Base-by-base conservation (phyloP, 202 grass and related monocot genomes). In the Eragrostis tef region DNA sequence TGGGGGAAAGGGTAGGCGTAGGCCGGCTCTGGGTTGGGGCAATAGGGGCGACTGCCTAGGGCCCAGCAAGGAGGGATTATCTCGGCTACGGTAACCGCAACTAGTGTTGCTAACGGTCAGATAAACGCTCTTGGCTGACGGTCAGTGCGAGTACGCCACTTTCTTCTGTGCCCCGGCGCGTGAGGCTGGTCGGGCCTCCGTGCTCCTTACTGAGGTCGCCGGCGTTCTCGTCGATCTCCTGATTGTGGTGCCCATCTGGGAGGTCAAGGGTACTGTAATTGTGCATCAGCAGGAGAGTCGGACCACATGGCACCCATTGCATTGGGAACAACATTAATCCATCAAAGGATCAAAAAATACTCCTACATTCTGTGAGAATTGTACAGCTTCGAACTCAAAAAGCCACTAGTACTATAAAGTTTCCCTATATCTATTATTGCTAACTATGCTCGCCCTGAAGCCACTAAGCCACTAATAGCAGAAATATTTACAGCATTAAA, bases 1-100 rank as follows among this genome's bases (percentile, higher is more conserved):
- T 65, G 20, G 50, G 47, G 46, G 78, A 26, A 26, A 56, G 71
- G 78, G 79, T n/a, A n/a, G n/a, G n/a, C n/a, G n/a, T n/a, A n/a
- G n/a, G n/a, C n/a, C n/a, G n/a, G n/a, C n/a, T n/a, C n/a, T n/a
- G n/a, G n/a, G n/a, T n/a, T n/a, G n/a, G n/a, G n/a, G n/a, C n/a
- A n/a, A n/a, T n/a, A n/a, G n/a, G n/a, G n/a, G n/a, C n/a, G n/a
- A n/a, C n/a, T n/a, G n/a, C n/a, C n/a, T n/a, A n/a, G n/a, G n/a
- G n/a, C n/a, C n/a, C n/a, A n/a, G n/a, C n/a, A n/a, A n/a, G n/a
- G n/a, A n/a, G n/a, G n/a, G n/a, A n/a, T n/a, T n/a, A n/a, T n/a
- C n/a, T n/a, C n/a, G n/a, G n/a, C n/a, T n/a, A n/a, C n/a, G n/a
- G n/a, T n/a, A n/a, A n/a, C n/a, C n/a, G n/a, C n/a, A n/a, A n/a